Base-by-base conservation (phyloP, 129 eudicot genomes). In the Arctium minus region DNA sequence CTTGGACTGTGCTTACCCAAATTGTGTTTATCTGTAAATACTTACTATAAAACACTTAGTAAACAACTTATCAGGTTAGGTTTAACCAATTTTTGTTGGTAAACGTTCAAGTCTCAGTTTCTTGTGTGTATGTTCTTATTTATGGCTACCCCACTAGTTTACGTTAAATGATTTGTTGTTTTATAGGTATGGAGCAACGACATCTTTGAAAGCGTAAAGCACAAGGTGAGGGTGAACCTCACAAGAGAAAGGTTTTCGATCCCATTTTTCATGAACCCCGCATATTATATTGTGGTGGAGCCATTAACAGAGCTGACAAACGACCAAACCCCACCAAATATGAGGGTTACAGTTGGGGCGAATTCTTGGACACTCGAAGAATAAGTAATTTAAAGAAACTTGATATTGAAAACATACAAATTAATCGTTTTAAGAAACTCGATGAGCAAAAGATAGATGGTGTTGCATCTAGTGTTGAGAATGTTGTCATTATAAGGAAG, bases 141-240 rank as follows among this genome's bases (percentile, higher is more conserved):
- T 22, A 22, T 22, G 27, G 27, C 0, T 22, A 22, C 27, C 27
- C 27, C 27, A 22, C 27, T 22, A 22, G 6, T 48, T 48, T 48
- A 3, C 4, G 18, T 2, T 30, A 42, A 22, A 71, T n/a, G 9
- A 13, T 6, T 74, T 36, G 27, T 80, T 12, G 22, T 6, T 68
- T 37, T 80, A 33, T 50, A 91, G 96, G 96, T 92, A 4, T 92
- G 93, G 89, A 92, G 93, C 82, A 89, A 91, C 62, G 98, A 87
- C 27, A 75, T 74, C 73, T 94, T 89, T 2, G 98, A 94, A 74
- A 94, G 98, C 35, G 98, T 91, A 62, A 97, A 94, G 75, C 98
- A 91, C 75, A 87, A 94, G 50, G 98, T 69, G 72, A 87, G 33
- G 79, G 94, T 88, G 76, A 94, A 94, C 70, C 75, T 87, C 0